Evolutionary conservation across 805 yeast species (phyloP), one percentile per base, ranked within the genome.

Genomic region (Yamadazyma sp.): DNA sequence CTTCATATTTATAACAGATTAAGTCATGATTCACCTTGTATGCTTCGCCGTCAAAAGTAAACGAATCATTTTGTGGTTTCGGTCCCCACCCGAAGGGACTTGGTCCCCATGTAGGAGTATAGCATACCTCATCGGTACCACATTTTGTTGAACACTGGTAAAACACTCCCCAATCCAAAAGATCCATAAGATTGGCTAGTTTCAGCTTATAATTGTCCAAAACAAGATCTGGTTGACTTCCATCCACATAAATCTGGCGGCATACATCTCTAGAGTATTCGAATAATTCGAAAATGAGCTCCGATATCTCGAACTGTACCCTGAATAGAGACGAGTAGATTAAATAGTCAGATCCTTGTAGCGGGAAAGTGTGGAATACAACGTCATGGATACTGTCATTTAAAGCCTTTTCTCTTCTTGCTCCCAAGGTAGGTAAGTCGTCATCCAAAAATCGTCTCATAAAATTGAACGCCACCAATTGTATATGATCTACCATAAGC

Each of bases 71-170:
- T 4, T 40, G 32, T 6, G 33, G 37, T 17, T 19, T 16, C 2
- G 37, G 28, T 4, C 62, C 62, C 71, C 75, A 67, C 1, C 75
- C 73, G 16, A 75, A 29, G 3, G 80, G 80, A 0, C 72, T 59
- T 3, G 82, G 83, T 71, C 84, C 62, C 83, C 83, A 77, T 0
- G 80, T 71, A 2, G 83, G 83, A 11, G 76, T 67, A 38, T 65
- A 77, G 45, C 84, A 79, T 3, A 75, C 49, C 45, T 75, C 78
- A 46, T 74, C 70, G 56, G 59, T 54, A 0, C 47, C 59, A 53
- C 84, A 78, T 3, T 48, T 53, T 2, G 49, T 36, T 0, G 63
- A 47, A 51, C 82, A 77, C 28, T 59, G 45, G 39, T 67, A 70
- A 41, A 62, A 64, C 0, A 62, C 47, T 5, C 73, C 40, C 79